Evolutionary conservation across 2,329 filamentous ascomycete genomes (phyloP).

Genomic region (Samsoniella hepiali): DNA sequence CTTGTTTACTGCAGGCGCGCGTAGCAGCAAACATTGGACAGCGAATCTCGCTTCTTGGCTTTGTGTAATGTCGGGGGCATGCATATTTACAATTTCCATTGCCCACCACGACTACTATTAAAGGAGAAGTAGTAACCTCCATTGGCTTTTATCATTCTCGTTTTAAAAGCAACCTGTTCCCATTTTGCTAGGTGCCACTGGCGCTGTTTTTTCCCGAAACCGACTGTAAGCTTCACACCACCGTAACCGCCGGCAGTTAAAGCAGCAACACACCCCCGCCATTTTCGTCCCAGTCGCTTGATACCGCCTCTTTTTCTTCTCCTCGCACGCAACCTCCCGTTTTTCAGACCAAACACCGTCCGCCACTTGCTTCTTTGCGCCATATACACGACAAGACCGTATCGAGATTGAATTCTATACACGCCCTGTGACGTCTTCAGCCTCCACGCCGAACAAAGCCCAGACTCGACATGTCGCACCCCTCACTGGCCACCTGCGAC

Average conservation of each 20-base stretch:
- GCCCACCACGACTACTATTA: neutral
- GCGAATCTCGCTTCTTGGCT: neutral
- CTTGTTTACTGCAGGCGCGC: neutral
- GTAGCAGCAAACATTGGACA: neutral
- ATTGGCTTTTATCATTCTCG: no score
- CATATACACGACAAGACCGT: neutral
- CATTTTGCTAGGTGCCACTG: neutral
- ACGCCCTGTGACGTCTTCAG: neutral
- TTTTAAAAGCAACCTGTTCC: no score
- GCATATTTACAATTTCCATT: no score
- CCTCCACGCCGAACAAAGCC: neutral
- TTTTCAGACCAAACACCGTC: neutral
- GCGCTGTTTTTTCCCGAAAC: neutral
- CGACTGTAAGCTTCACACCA: neutral
- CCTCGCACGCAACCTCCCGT: neutral
- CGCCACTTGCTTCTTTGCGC: neutral
- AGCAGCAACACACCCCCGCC: neutral
- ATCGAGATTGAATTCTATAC: neutral
- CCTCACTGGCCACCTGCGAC: constrained; percentile 8
- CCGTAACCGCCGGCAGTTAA: neutral
- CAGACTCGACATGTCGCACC: constrained; percentile 5
- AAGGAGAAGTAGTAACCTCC: neutral
- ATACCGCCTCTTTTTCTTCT: neutral
- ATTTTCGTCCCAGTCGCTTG: neutral
- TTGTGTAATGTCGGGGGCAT: neutral